phyloP scores from a whole-genome alignment of 306 rosid species.

The Oxytropis ochrocephala region DNA sequence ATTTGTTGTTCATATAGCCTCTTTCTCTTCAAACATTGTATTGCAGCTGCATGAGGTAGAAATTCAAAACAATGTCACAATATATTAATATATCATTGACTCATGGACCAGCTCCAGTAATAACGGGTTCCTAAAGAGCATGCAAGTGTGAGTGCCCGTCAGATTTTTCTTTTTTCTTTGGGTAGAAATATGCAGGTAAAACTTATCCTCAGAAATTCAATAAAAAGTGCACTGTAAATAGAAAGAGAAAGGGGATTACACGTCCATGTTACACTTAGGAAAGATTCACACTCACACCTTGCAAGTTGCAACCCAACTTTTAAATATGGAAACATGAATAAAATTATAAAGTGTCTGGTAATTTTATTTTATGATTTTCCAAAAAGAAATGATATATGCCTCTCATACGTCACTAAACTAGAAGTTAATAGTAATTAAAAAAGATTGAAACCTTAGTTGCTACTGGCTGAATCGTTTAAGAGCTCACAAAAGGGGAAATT shows the following conservation, averaged over 20 bases:
- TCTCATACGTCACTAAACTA: background rate
- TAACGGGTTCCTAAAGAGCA: background rate
- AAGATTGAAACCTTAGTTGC: background rate
- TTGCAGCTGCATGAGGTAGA: constrained; percentile 61
- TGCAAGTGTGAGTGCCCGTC: background rate
- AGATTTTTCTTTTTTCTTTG: background rate
- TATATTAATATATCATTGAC: background rate
- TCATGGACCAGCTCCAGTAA: background rate
- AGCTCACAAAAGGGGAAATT: background rate
- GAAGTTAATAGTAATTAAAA: background rate
- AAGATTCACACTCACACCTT: background rate
- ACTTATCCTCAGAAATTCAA: background rate
- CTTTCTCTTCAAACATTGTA: constrained; percentile 96
- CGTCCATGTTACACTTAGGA: background rate
- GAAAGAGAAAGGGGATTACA: background rate
- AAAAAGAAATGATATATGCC: background rate
- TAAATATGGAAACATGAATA: background rate
- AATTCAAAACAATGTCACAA: background rate
- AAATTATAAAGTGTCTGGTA: background rate
- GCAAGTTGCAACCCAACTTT: background rate
- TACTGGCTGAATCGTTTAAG: background rate
- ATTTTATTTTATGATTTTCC: background rate
- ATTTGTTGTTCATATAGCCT: constrained; percentile 89
- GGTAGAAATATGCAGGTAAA: background rate
- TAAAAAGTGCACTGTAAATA: background rate